These are phyloP conservation scores for Penicillium turbatum DNA, from an alignment of 495 filamentous ascomycete species.

Conservation along the genomic window DNA sequence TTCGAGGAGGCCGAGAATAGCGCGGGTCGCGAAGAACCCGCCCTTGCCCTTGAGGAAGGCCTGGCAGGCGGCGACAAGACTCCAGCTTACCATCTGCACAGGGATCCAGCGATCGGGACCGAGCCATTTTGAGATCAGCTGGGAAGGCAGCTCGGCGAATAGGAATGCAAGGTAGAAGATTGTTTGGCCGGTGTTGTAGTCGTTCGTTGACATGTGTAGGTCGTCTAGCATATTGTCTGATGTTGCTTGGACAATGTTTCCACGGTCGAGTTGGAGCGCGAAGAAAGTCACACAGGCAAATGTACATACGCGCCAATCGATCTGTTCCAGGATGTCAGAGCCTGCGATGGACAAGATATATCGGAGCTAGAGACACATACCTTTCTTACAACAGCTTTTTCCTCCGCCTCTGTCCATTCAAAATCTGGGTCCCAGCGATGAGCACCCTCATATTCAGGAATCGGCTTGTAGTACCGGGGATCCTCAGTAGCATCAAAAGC, in stretches of 20 bases:
- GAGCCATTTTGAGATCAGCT: constrained; percentile 66
- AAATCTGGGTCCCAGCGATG: constrained; percentile 74
- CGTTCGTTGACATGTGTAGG: constrained; percentile 60
- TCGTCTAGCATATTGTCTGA: constrained; percentile 66
- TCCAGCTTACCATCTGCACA: constrained; percentile 75
- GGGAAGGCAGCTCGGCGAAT: constrained; percentile 66
- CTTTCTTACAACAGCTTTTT: constrained; percentile 63
- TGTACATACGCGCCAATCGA: constrained; percentile 54
- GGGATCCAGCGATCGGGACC: constrained; percentile 87
- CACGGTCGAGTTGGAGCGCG: constrained; percentile 73
- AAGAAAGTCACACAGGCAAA: constrained; percentile 79
- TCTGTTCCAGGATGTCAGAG: constrained; percentile 26
- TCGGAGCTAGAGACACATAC: constrained; percentile 26
- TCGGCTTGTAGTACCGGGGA: constrained; percentile 52
- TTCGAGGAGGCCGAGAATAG: constrained; percentile 68
- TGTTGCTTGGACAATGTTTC: constrained; percentile 67
- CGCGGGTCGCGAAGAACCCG: constrained; percentile 60
- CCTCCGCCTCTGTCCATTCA: constrained; percentile 66
- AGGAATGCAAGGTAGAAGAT: constrained; percentile 67
- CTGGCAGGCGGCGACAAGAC: constrained; percentile 64
- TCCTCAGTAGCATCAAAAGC: constrained; percentile 43
- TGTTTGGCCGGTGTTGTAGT: constrained; percentile 75
- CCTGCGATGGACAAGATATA: background rate
- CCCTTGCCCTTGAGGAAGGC: constrained; percentile 57
- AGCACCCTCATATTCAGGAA: constrained; percentile 59